These are phyloP conservation scores for Ophiostoma fasciatum DNA, from an alignment of 2,329 filamentous ascomycete genomes.

Conservation along the genomic window DNA sequence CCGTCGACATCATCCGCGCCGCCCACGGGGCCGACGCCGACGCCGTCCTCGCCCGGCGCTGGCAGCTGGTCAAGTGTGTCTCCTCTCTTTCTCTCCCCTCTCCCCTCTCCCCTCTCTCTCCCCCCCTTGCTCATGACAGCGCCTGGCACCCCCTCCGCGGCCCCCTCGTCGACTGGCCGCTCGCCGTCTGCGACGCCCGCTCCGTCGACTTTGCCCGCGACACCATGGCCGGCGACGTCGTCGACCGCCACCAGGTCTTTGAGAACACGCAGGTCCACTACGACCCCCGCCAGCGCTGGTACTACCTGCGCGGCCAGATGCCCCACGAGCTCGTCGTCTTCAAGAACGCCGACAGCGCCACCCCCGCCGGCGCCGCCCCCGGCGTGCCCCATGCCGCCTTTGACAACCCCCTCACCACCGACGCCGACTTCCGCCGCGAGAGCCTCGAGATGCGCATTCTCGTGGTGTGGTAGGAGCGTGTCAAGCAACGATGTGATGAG, in stretches of 20 bases:
- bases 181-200: conserved; percentile 12
- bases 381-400: conserved; percentile 10
- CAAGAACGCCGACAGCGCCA: conserved; percentile 10
- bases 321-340: conserved; percentile 12
- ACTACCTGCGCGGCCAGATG: conserved; percentile 11
- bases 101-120: background rate
- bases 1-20: conserved; percentile 41
- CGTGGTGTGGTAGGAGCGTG: conserved; percentile 7
- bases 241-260: conserved; percentile 11
- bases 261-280: conserved; percentile 13
- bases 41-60: background rate
- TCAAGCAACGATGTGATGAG: background rate
- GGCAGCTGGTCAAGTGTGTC: conserved; percentile 10
- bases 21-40: conserved; percentile 17
- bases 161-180: conserved; percentile 13
- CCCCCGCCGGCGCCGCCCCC: conserved; percentile 6
- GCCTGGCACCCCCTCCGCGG: conserved; percentile 13
- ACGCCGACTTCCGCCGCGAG: conserved; percentile 8
- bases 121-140: conserved; percentile 2
- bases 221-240: conserved; percentile 13
- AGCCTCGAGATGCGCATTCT: conserved; percentile 11
- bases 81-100: background rate
- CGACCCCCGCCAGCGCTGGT: conserved; percentile 11
- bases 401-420: conserved; percentile 7
- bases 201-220: conserved; percentile 12